These are phyloP conservation scores for Biscutella auriculata DNA, from an alignment of 441 rosid genomes.

Conservation along the genomic window DNA sequence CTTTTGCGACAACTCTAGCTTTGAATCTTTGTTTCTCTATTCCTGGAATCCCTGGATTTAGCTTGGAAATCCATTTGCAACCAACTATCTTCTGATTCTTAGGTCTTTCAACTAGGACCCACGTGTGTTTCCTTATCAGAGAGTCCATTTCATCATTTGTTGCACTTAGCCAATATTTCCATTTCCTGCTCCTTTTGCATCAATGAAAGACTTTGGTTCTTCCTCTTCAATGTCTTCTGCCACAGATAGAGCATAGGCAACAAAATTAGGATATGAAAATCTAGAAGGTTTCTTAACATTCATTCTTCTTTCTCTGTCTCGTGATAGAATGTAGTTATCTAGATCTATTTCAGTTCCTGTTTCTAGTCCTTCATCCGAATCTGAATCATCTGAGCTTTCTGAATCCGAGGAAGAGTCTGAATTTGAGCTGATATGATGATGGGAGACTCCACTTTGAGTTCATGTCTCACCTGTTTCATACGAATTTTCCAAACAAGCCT, in stretches of 20 bases:
- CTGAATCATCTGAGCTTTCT: background rate
- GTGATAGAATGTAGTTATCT: background rate
- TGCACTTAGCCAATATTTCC: background rate
- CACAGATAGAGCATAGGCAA: background rate
- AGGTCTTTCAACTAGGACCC: background rate
- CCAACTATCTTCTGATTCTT: background rate
- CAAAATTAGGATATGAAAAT: background rate
- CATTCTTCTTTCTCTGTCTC: background rate
- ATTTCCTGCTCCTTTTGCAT: background rate
- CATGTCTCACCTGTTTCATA: background rate
- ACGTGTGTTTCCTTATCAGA: background rate
- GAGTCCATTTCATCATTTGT: background rate
- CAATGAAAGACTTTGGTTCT: background rate
- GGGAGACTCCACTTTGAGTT: background rate
- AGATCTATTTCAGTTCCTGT: background rate
- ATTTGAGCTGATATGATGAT: background rate
- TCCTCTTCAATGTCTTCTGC: background rate
- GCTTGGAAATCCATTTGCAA: background rate
- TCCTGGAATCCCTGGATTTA: background rate
- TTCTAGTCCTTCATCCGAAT: background rate
- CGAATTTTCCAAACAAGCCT: too few species aligned
- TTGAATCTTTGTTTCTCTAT: background rate
- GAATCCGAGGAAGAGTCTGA: too few species aligned
- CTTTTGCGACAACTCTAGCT: background rate
- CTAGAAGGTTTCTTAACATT: background rate